Conservation (phyloP, 179 eudicot genomes). For the Spergularia azorica region DNA sequence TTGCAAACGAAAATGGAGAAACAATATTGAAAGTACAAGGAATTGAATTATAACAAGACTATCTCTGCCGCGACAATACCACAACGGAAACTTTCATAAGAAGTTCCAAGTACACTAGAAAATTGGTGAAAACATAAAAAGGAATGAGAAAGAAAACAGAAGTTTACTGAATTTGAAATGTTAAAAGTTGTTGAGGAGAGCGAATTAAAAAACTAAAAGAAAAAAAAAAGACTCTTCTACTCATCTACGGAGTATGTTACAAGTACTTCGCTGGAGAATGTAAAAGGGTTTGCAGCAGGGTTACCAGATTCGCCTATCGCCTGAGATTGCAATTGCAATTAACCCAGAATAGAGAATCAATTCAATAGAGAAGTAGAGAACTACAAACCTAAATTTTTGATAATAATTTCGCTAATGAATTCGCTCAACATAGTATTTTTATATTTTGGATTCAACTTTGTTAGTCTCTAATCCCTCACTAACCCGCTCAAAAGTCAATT, state of each 20-base stretch:
- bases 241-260: background rate
- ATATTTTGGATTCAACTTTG: too few species aligned
- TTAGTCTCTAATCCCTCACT: too few species aligned
- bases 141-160: background rate
- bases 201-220: background rate
- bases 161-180: background rate
- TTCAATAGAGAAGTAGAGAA: too few species aligned
- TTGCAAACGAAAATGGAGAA: background rate
- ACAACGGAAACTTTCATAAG: background rate
- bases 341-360: too few species aligned
- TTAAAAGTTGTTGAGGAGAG: background rate
- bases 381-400: too few species aligned
- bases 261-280: background rate
- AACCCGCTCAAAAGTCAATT: too few species aligned
- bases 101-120: background rate
- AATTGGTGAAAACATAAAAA: background rate
- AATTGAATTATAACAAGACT: background rate
- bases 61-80: background rate
- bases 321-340: too few species aligned
- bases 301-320: too few species aligned
- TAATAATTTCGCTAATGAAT: too few species aligned
- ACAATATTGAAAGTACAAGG: background rate
- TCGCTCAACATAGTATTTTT: too few species aligned
- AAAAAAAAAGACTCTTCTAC: background rate
- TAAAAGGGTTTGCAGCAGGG: background rate